Percentiles rank a stretch among this genome's conserved stretches.
Evolutionary conservation across 2,329 filamentous ascomycete species (phyloP).

Genomic region (Sporothrix phasma): DNA sequence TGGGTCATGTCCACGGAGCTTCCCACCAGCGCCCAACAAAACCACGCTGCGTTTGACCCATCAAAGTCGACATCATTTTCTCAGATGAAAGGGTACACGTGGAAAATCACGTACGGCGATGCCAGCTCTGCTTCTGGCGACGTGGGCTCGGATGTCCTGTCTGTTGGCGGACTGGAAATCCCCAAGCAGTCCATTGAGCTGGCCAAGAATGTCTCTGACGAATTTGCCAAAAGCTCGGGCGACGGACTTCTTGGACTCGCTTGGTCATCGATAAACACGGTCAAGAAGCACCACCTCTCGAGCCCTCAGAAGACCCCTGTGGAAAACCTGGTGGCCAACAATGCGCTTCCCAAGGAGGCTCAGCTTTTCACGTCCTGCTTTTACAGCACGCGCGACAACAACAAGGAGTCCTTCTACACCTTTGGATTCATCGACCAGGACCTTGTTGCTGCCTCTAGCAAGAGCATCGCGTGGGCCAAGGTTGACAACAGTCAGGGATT

Average conservation of each 20-base stretch:
- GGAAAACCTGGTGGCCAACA: slow-evolving; percentile 55
- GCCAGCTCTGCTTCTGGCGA: slow-evolving; percentile 54
- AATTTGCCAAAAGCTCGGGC: slow-evolving; percentile 46
- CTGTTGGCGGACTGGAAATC: slow-evolving; percentile 51
- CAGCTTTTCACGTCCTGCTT: slow-evolving; percentile 57
- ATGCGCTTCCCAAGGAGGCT: slow-evolving; percentile 35
- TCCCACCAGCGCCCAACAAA: slow-evolving; percentile 27
- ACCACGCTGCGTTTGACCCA: slow-evolving; percentile 50
- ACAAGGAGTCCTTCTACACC: slow-evolving; percentile 53
- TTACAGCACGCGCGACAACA: slow-evolving; percentile 43
- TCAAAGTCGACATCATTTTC: slow-evolving; percentile 52
- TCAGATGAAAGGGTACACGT: slow-evolving; percentile 37
- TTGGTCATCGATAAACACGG: slow-evolving; percentile 54
- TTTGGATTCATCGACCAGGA: slow-evolving; percentile 62
- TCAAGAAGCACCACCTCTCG: slow-evolving; percentile 31
- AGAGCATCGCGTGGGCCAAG: slow-evolving; percentile 46
- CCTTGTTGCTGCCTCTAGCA: slow-evolving; percentile 42
- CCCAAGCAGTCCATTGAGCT: slow-evolving; percentile 55
- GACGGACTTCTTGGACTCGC: slow-evolving; percentile 61
- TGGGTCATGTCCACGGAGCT: slow-evolving; percentile 53
- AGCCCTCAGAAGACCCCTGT: slow-evolving; percentile 50
- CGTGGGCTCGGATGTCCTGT: slow-evolving; percentile 54
- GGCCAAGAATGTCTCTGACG: slow-evolving; percentile 46
- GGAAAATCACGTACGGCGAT: slow-evolving; percentile 61
- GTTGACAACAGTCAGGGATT: slow-evolving; percentile 57